These are phyloP conservation scores for Psilocybe tampanensis DNA, from an alignment of 768 basidiomycete species.

Conservation along the genomic window DNA sequence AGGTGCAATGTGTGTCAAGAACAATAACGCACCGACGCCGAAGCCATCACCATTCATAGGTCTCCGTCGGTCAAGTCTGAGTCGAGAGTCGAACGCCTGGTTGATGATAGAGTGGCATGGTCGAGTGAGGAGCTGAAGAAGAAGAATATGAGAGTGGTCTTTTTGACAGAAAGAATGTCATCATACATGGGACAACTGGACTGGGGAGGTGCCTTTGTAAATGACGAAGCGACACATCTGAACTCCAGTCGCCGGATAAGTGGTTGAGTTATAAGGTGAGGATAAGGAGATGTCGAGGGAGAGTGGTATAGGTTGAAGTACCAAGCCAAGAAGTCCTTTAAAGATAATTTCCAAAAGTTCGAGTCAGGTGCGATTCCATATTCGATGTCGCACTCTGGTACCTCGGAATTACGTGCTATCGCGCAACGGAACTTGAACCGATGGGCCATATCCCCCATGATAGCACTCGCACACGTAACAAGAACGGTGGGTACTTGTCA, in stretches of 20 bases:
- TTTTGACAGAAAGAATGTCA: slow-evolving; percentile 4
- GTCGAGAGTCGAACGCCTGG: slow-evolving; percentile 92
- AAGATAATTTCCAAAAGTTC: neutral
- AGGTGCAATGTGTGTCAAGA: neutral
- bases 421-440: slow-evolving; percentile 26
- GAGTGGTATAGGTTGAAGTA: neutral
- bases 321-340: neutral
- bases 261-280: neutral
- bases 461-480: neutral
- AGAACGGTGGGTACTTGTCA: neutral
- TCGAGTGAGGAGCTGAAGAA: slow-evolving; percentile 76
- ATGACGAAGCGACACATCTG: slow-evolving; percentile 89
- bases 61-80: slow-evolving; percentile 77
- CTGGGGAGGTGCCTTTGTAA: slow-evolving; percentile 93
- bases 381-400: slow-evolving; percentile 8
- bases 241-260: slow-evolving; percentile 3
- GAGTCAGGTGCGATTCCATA: slow-evolving; percentile 2
- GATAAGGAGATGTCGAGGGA: slow-evolving; percentile 6
- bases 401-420: slow-evolving; percentile 37
- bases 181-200: slow-evolving; percentile 84
- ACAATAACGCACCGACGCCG: slow-evolving; percentile 73
- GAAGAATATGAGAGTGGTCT: neutral
- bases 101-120: slow-evolving; percentile 97
- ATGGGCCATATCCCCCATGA: neutral
- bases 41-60: slow-evolving; percentile 98